These are phyloP conservation scores for Toxicodendron radicans DNA, from an alignment of 345 rosid species.

Conservation along the genomic window DNA sequence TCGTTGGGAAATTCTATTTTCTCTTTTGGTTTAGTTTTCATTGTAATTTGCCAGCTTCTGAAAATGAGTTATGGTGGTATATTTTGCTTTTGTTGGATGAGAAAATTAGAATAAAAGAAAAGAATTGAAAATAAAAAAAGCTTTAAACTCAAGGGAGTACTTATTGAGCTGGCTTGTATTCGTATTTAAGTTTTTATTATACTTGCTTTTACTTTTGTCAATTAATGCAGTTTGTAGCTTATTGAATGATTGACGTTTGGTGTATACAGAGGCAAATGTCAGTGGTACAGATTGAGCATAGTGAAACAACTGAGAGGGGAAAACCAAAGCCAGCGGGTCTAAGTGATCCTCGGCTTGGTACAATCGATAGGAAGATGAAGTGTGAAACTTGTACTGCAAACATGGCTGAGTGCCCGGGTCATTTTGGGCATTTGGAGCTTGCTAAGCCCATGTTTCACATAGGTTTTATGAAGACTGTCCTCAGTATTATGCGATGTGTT, in stretches of 20 bases:
- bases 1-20: neutral
- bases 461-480: constrained; percentile 89
- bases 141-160: neutral
- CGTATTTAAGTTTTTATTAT: neutral
- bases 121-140: neutral
- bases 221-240: neutral
- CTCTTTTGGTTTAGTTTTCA: neutral
- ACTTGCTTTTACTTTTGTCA: neutral
- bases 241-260: constrained; percentile 13
- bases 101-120: neutral
- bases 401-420: constrained; percentile 98
- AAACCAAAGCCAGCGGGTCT: constrained; percentile 81
- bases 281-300: constrained; percentile 78
- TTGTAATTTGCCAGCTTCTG: neutral
- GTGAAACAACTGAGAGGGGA: constrained; percentile 91
- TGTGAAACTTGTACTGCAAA: constrained; percentile 91
- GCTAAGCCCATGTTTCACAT: constrained; percentile 98
- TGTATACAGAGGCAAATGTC: constrained; percentile 92
- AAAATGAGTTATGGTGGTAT: neutral
- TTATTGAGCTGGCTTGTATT: neutral
- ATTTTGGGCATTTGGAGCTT: constrained; percentile 94
- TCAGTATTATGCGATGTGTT: constrained; percentile 84
- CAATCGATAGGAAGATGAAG: constrained; percentile 88
- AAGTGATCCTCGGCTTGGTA: constrained; percentile 85
- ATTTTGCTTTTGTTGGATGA: neutral